Percentiles rank a stretch among this genome's conserved stretches.
Evolutionary conservation across 441 rosid genomes (phyloP).

Genomic region (Geranium incanum): DNA sequence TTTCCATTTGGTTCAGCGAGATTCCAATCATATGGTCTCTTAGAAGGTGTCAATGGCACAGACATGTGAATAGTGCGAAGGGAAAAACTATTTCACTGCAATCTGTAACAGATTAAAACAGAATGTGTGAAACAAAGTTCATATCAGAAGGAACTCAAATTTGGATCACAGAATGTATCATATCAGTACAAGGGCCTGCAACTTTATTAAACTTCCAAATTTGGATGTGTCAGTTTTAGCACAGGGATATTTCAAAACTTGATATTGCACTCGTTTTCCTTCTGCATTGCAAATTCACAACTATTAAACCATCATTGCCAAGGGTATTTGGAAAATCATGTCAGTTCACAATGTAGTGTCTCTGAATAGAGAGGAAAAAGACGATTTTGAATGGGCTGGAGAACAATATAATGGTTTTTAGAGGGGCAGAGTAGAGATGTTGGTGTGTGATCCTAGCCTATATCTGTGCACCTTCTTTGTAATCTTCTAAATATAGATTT

Average conservation of each 20-base stretch:
- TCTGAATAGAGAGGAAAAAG: no score
- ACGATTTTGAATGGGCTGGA: no score
- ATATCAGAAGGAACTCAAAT: background rate
- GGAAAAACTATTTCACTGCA: slow-evolving; percentile 14
- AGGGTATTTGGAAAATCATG: background rate
- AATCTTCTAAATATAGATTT: no score
- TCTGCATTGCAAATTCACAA: background rate
- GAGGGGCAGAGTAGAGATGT: no score
- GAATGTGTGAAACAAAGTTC: background rate
- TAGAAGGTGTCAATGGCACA: slow-evolving; percentile 44
- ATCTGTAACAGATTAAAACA: background rate
- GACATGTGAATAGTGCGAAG: slow-evolving; percentile 33
- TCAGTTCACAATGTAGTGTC: no score
- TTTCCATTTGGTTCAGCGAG: slow-evolving; percentile 38
- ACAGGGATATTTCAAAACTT: background rate
- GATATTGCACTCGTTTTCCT: background rate
- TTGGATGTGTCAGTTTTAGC: background rate
- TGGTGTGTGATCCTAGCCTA: no score
- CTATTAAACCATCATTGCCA: background rate
- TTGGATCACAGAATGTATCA: no score
- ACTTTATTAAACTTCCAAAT: background rate
- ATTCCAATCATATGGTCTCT: slow-evolving; percentile 42
- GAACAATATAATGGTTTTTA: no score
- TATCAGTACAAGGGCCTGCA: background rate
- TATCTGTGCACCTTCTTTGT: no score